A percentile compares a stretch with the other conserved stretches of the same genome.
Conservation (phyloP, 78 protist species). For the Dictyostelium brefeldianum region DNA sequence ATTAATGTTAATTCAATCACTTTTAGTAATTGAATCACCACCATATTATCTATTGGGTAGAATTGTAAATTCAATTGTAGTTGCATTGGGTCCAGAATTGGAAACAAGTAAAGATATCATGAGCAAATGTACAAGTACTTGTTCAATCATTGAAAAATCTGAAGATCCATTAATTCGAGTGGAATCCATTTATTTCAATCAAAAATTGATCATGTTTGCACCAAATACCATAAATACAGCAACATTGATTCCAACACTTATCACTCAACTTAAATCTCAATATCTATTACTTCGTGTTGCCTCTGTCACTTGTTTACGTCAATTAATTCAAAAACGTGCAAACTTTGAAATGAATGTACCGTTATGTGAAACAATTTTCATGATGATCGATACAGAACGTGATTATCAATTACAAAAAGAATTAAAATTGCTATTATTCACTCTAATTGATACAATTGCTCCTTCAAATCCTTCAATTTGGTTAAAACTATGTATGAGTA, state of each 20-base stretch:
- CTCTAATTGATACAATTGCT: conserved; percentile 58
- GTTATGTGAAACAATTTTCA: conserved; percentile 50
- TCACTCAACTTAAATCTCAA: conserved; percentile 44
- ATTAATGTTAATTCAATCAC: conserved; percentile 38
- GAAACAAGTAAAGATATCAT: conserved; percentile 26
- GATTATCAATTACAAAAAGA: conserved; percentile 65
- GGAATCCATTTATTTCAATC: conserved; percentile 58
- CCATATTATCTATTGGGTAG: conserved; percentile 73
- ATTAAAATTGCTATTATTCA: conserved; percentile 38
- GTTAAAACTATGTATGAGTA: conserved; percentile 67
- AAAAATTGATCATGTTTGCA: conserved; percentile 74
- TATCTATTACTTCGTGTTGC: conserved; percentile 60
- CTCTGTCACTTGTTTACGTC: conserved; percentile 74
- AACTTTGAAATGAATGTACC: conserved; percentile 34
- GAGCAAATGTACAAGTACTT: conserved; percentile 32
- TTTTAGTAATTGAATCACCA: conserved; percentile 42
- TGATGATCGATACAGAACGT: conserved; percentile 79
- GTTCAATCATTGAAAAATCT: conserved; percentile 33
- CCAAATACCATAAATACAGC: conserved; percentile 35
- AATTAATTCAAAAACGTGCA: conserved; percentile 60
- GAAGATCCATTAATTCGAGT: conserved; percentile 11
- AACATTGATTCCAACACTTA: conserved; percentile 11
- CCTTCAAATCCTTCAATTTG: conserved; percentile 68
- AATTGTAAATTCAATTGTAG: conserved; percentile 66
- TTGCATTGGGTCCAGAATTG: conserved; percentile 73